Evolutionary conservation across 2,329 filamentous ascomycete genomes (phyloP).

Genomic region (Trichoderma hamatum): DNA sequence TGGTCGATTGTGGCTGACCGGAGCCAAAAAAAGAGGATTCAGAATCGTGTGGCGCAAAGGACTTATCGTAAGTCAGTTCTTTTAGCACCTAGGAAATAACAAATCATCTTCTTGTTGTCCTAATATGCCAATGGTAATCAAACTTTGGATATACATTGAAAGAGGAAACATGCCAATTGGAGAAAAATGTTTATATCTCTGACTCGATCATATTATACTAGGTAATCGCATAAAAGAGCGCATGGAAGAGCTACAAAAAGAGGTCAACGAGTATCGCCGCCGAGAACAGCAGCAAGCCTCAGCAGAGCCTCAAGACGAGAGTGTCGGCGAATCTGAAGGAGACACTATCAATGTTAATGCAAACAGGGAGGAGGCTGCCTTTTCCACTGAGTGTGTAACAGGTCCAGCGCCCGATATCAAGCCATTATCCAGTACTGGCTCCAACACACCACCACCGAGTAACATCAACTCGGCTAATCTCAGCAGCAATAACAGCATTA

Average conservation of each 20-base stretch:
- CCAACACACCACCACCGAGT: not conserved
- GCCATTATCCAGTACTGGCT: not conserved
- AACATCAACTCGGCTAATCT: not conserved
- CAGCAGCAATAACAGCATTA: not conserved
- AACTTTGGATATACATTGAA: too few species aligned
- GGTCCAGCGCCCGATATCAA: not conserved
- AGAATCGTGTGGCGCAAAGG: slow-evolving; percentile 21
- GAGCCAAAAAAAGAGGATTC: slow-evolving; percentile 24
- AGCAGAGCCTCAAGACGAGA: not conserved
- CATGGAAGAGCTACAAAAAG: slow-evolving; percentile 23
- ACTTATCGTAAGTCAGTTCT: slow-evolving; percentile 19
- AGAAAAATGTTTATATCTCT: not conserved
- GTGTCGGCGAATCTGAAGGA: not conserved
- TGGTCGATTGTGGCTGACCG: slow-evolving; percentile 17
- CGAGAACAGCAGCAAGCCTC: slow-evolving; percentile 13
- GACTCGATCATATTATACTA: not conserved
- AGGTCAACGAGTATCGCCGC: slow-evolving; percentile 24
- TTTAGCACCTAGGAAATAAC: not conserved
- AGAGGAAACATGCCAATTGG: not conserved
- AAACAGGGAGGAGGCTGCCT: not conserved
- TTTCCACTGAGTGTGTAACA: not conserved
- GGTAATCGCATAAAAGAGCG: slow-evolving; percentile 25
- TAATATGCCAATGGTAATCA: not conserved
- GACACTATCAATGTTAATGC: not conserved
- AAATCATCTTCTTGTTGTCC: not conserved